These are phyloP conservation scores for Amphibolis antarctica DNA, from an alignment of 106 monocot genomes.

Conservation along the genomic window DNA sequence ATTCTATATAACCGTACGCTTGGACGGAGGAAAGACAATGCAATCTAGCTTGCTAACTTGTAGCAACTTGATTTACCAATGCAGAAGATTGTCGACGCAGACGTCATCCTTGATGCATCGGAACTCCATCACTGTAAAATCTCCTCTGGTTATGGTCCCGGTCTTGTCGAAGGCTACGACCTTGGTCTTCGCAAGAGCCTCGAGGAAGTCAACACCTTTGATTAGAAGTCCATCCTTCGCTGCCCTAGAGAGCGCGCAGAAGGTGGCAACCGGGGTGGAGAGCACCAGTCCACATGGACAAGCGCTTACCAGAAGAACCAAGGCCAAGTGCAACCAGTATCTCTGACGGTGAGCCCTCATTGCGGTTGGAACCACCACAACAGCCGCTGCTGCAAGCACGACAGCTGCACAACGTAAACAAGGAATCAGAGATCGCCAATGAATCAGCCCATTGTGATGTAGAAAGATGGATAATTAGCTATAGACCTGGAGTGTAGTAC, in stretches of 20 bases:
- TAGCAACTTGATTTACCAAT: conserved; percentile 39
- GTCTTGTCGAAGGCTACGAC: conserved; percentile 95
- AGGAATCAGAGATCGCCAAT: neutral
- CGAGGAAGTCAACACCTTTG: conserved; percentile 91
- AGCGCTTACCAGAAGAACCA: conserved; percentile 87
- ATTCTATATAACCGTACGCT: too few species aligned
- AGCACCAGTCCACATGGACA: conserved; percentile 94
- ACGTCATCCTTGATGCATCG: conserved; percentile 16
- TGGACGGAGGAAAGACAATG: too few species aligned
- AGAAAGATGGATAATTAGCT: too few species aligned
- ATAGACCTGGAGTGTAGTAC: conserved; percentile 96
- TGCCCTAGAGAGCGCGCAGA: conserved; percentile 65
- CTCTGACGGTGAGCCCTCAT: conserved; percentile 25
- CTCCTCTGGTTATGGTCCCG: conserved; percentile 85
- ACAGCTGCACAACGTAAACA: conserved; percentile 40
- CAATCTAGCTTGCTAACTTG: too few species aligned
- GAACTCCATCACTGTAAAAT: conserved; percentile 62
- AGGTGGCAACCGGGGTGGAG: conserved; percentile 92
- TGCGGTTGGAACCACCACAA: conserved; percentile 44
- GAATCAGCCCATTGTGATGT: too few species aligned
- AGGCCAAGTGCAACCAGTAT: conserved; percentile 61
- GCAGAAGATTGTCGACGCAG: conserved; percentile 44
- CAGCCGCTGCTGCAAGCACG: conserved; percentile 46
- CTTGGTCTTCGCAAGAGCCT: conserved; percentile 52
- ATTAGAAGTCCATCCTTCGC: conserved; percentile 65